phyloP scores from a whole-genome alignment of 1,284 basidiomycete genomes.

The Trichosporon faecale region DNA sequence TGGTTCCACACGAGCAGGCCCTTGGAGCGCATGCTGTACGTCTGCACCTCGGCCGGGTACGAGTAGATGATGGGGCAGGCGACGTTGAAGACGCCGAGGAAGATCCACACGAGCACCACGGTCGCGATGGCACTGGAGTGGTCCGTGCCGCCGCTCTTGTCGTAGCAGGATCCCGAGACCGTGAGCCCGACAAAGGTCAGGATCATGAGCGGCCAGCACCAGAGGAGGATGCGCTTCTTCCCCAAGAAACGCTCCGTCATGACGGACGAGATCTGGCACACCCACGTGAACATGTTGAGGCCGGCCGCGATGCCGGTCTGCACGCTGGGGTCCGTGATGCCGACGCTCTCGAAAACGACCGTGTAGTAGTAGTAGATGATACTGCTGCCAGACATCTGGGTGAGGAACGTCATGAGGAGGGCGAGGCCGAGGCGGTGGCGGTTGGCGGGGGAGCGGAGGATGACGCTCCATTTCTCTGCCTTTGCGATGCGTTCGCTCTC shows the following conservation, averaged over 20 bases:
- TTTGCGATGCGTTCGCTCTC: conserved; percentile 59
- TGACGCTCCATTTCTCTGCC: conserved; percentile 46
- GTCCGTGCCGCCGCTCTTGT: conserved; percentile 32
- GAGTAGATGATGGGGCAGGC: conserved; percentile 46
- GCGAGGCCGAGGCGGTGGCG: conserved; percentile 47
- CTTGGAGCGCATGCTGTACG: conserved; percentile 51
- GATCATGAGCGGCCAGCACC: conserved; percentile 48
- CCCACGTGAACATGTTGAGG: conserved; percentile 49
- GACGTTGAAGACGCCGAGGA: conserved; percentile 50
- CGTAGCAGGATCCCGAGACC: conserved; percentile 42
- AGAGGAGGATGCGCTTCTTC: conserved; percentile 46
- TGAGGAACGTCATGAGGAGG: conserved; percentile 48
- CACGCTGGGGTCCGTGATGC: conserved; percentile 48
- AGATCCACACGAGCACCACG: conserved; percentile 52
- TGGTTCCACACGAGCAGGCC: conserved; percentile 53
- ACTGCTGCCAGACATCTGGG: conserved; percentile 35
- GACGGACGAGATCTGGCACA: conserved; percentile 47
- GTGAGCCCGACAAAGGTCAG: conserved; percentile 44
- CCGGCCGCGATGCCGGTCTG: conserved; percentile 53
- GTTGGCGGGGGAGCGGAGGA: conserved; percentile 41
- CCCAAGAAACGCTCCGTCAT: conserved; percentile 42
- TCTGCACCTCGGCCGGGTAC: conserved; percentile 52
- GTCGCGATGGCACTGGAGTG: conserved; percentile 41
- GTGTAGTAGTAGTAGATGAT: conserved; percentile 54
- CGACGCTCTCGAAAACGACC: conserved; percentile 47